Conservation (phyloP, 345 rosid genomes). For the Citrus trifoliata region DNA sequence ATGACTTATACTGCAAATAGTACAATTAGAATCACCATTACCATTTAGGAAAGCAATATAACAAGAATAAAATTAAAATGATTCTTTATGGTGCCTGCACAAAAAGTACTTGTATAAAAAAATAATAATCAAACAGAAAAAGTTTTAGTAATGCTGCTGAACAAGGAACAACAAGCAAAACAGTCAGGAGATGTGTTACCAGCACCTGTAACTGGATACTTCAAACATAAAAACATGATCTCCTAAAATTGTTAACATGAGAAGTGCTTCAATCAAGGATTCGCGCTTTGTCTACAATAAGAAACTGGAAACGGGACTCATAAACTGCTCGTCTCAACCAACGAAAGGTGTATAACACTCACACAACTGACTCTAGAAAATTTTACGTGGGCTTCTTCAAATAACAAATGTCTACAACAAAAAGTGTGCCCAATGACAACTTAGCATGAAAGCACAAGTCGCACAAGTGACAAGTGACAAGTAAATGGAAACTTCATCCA, state of each 20-base stretch:
- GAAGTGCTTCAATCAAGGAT: neutral
- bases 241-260: neutral
- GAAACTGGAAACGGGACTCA: neutral
- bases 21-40: neutral
- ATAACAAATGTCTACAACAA: neutral
- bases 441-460: neutral
- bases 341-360: neutral
- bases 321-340: neutral
- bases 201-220: neutral
- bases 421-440: neutral
- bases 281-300: neutral
- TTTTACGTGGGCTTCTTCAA: neutral
- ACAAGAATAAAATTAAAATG: neutral
- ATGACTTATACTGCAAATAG: neutral
- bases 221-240: neutral
- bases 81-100: neutral
- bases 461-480: neutral
- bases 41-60: neutral
- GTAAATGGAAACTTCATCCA: neutral
- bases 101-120: neutral
- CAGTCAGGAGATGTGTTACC: neutral
- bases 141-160: neutral
- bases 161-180: neutral
- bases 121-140: neutral
- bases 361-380: neutral